phyloP scores from a whole-genome alignment of 1,139 yeast species.

The Geotrichum cucujoidarum region DNA sequence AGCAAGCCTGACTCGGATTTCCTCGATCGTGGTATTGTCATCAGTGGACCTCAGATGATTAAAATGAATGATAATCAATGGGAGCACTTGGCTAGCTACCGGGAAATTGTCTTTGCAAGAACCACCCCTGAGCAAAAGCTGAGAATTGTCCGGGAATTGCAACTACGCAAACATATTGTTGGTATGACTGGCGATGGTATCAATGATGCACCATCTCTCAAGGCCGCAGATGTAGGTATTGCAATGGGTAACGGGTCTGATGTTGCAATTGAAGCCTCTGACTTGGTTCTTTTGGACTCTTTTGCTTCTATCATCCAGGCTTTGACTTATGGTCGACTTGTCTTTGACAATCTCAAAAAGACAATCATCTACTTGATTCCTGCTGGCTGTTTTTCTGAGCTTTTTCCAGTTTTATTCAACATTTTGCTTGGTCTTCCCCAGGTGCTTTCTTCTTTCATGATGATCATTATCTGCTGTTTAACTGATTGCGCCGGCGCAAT shows the following conservation, averaged over 20 bases:
- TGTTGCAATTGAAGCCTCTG: slow-evolving; percentile 51
- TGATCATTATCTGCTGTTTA: slow-evolving; percentile 44
- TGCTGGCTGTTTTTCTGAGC: slow-evolving; percentile 48
- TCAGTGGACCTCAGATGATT: slow-evolving; percentile 41
- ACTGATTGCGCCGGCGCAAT: slow-evolving; percentile 47
- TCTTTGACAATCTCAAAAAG: slow-evolving; percentile 47
- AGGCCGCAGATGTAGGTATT: slow-evolving; percentile 48
- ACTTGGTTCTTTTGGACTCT: slow-evolving; percentile 40
- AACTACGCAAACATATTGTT: slow-evolving; percentile 40
- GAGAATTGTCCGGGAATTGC: slow-evolving; percentile 45
- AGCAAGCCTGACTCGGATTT: background rate
- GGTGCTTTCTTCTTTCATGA: slow-evolving; percentile 44
- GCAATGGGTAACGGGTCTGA: slow-evolving; percentile 48
- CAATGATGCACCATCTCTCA: slow-evolving; percentile 47
- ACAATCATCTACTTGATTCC: slow-evolving; percentile 47
- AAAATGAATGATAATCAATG: slow-evolving; percentile 41
- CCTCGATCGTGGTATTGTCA: slow-evolving; percentile 28
- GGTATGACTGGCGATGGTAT: slow-evolving; percentile 51
- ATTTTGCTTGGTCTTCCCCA: slow-evolving; percentile 48
- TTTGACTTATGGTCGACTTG: slow-evolving; percentile 37
- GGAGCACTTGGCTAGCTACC: slow-evolving; percentile 38
- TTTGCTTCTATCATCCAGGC: slow-evolving; percentile 46
- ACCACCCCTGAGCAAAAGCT: slow-evolving; percentile 50
- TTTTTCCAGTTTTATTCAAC: slow-evolving; percentile 47
- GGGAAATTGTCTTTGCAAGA: slow-evolving; percentile 46